Percentiles rank a stretch among this genome's conserved stretches.
Evolutionary conservation across 2,329 filamentous ascomycete genomes (phyloP).

Genomic region (Daldinia eschscholtzii): DNA sequence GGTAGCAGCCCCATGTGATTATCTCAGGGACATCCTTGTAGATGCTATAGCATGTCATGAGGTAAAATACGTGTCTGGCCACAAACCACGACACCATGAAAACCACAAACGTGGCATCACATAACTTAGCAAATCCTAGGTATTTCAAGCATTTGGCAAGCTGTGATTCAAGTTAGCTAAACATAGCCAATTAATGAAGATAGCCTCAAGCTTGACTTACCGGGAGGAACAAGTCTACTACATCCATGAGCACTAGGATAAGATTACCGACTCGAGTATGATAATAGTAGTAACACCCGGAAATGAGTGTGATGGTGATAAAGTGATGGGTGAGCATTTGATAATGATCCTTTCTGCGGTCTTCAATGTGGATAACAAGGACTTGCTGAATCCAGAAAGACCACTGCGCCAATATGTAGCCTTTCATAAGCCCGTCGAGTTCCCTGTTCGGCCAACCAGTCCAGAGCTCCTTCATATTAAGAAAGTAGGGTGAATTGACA

Average conservation of each 20-base stretch:
- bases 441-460: slow-evolving; percentile 85
- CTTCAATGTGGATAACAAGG: slow-evolving; percentile 93
- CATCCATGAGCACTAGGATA: slow-evolving; percentile 92
- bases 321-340: slow-evolving; percentile 98
- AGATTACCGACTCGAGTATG: slow-evolving; percentile 89
- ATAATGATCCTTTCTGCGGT: slow-evolving; percentile 91
- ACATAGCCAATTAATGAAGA: not conserved
- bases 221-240: slow-evolving; percentile 88
- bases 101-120: slow-evolving; percentile 85
- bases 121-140: slow-evolving; percentile 78
- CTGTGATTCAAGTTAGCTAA: slow-evolving; percentile 59
- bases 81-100: slow-evolving; percentile 90
- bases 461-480: slow-evolving; percentile 85
- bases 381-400: slow-evolving; percentile 96
- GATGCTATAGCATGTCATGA: slow-evolving; percentile 84
- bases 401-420: slow-evolving; percentile 90
- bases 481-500: slow-evolving; percentile 80
- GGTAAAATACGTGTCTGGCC: slow-evolving; percentile 84
- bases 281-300: slow-evolving; percentile 86
- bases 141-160: slow-evolving; percentile 95
- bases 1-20: slow-evolving; percentile 80
- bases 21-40: slow-evolving; percentile 72
- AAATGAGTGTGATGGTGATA: slow-evolving; percentile 85
- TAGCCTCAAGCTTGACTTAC: slow-evolving; percentile 63
- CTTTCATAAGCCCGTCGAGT: slow-evolving; percentile 80